These are phyloP conservation scores for Chenopodium quinoa DNA, from an alignment of 148 eudicot species.

Conservation along the genomic window DNA sequence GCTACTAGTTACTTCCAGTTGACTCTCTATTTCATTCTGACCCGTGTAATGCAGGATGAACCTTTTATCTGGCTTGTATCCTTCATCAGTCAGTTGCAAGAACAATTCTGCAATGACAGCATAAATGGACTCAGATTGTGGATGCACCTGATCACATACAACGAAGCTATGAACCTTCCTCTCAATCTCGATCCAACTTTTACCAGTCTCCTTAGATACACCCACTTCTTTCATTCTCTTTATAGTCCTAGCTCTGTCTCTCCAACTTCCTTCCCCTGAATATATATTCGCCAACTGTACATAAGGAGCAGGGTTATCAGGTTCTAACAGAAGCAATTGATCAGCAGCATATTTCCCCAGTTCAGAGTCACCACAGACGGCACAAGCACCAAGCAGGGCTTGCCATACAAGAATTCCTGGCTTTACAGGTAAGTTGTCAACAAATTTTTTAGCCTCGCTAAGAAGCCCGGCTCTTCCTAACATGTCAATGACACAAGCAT, in stretches of 20 bases:
- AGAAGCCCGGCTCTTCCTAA: conserved; percentile 76
- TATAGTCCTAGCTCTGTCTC: conserved; percentile 62
- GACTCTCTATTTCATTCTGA: conserved; percentile 33
- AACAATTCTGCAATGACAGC: conserved; percentile 42
- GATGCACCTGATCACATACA: conserved; percentile 70
- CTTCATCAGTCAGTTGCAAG: conserved; percentile 70
- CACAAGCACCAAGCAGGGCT: conserved; percentile 81
- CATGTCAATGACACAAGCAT: conserved; percentile 85
- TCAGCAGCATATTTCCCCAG: conserved; percentile 77
- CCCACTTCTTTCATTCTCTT: conserved; percentile 72
- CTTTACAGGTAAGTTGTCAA: conserved; percentile 50
- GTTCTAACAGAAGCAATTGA: conserved; percentile 45
- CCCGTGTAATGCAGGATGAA: conserved; percentile 39
- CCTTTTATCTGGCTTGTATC: conserved; percentile 54
- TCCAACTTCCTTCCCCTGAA: conserved; percentile 71
- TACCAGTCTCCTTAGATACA: conserved; percentile 65
- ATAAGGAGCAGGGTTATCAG: conserved; percentile 59
- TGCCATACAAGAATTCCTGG: conserved; percentile 77
- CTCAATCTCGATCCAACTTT: conserved; percentile 86
- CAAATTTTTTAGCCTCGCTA: conserved; percentile 59
- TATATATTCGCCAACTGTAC: conserved; percentile 74
- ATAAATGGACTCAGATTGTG: conserved; percentile 40
- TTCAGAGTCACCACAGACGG: conserved; percentile 56
- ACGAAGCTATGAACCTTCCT: conserved; percentile 68
- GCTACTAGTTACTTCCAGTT: conserved; percentile 9